A percentile compares a stretch with the other conserved stretches of the same genome.
Conservation (phyloP, 2,329 filamentous ascomycete genomes). For the Penicillium aurantiogriseum region DNA sequence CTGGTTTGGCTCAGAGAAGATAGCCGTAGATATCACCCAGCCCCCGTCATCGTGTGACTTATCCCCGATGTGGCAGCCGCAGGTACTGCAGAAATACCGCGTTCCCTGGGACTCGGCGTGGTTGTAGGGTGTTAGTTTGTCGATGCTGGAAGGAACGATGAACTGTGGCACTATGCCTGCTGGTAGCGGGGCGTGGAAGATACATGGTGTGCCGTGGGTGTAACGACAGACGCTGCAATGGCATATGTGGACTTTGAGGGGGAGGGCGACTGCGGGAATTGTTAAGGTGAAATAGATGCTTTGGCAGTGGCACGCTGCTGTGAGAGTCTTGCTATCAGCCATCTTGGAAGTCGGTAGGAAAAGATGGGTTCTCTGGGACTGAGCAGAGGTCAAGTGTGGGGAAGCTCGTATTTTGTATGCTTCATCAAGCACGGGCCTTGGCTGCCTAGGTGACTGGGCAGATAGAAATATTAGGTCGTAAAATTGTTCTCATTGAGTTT, state of each 20-base stretch:
- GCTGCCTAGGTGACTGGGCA: background rate
- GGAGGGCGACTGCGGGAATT: conserved; percentile 34
- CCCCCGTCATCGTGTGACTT: conserved; percentile 1
- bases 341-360: conserved; percentile 2
- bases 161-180: conserved; percentile 22
- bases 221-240: conserved; percentile 47
- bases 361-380: no score
- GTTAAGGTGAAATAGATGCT: conserved; percentile 35
- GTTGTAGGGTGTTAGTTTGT: conserved; percentile 28
- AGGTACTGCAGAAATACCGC: conserved; percentile 45
- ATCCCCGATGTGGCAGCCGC: conserved; percentile 41
- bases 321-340: conserved; percentile 18
- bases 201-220: conserved; percentile 37
- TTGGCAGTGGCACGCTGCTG: conserved; percentile 27
- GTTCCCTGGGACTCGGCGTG: conserved; percentile 30
- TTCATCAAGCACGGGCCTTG: background rate
- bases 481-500: conserved; percentile 1
- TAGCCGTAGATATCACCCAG: conserved; percentile 26
- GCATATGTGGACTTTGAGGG: conserved; percentile 44
- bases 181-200: conserved; percentile 28
- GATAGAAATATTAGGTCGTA: background rate
- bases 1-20: conserved; percentile 23
- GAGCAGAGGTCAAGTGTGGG: background rate
- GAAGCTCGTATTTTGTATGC: background rate
- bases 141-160: conserved; percentile 20